Evolutionary conservation across 345 rosid species (phyloP), one percentile per base, ranked within the genome.

Genomic region (Trapa incisa): DNA sequence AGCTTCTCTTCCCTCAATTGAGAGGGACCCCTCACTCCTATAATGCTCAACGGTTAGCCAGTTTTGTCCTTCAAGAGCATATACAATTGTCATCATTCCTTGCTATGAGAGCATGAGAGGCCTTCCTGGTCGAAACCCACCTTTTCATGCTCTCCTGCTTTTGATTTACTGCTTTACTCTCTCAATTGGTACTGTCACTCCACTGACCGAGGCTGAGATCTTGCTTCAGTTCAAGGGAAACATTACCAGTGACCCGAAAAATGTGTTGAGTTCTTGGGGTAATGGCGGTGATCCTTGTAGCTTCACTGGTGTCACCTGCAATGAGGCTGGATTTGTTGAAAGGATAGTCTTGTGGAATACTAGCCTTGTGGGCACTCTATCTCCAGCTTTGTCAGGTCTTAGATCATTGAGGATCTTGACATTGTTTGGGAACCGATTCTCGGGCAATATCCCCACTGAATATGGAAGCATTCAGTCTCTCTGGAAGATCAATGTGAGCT

Each of bases 401-500:
- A 79, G 66, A 73, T 86, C 78, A 60, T 52, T 94, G 69, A 85
- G 97, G 71, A 89, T 87, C 68, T 80, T 94, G 89, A 82, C 88
- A 68, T 86, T 94, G 83, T 94, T 77, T 74, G 96, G 97, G 50
- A 94, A 94, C 74, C 79, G 75, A 64, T 87, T 94, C 79, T 79
- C 86, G 42, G 95, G 99, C 70, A 90, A 86, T 54, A 70, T 94
- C 75, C 99, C 97, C 4, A 58, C 29, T 47, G 96, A 89, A 70
- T 94, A 85, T 78, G 83, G 80, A 6, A 75, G 77, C 65, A 74
- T 94, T 36, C 75, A 79, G 65, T 82, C 92, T 39, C 79, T 94
- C 67, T 86, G 97, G 97, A 91, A 87, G 82, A 91, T 94, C 66
- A 94, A 94, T 79, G 78, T 94, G 72, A 94, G 99, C 71, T 86